Percentiles rank a stretch among this genome's conserved stretches.
These are phyloP conservation scores for Fusarium globosum DNA, from an alignment of 2,329 filamentous ascomycete genomes.

Conservation along the genomic window DNA sequence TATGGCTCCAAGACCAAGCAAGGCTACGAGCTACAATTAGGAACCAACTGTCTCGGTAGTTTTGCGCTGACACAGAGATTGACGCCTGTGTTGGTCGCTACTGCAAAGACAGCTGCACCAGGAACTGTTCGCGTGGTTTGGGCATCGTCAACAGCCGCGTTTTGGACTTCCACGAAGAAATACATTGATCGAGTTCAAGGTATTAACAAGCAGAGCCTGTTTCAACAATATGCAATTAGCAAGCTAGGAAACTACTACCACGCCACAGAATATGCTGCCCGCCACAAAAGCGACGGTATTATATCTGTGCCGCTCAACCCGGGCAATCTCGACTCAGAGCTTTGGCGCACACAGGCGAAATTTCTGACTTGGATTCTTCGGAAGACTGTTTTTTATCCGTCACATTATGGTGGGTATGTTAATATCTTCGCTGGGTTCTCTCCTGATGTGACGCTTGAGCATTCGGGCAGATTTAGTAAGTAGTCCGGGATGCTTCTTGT, in stretches of 20 bases:
- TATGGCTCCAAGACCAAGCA: conserved; percentile 52
- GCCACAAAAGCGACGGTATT: conserved; percentile 45
- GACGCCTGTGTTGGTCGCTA: conserved; percentile 48
- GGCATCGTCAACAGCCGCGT: conserved; percentile 44
- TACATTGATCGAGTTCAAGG: conserved; percentile 42
- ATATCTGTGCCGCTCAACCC: conserved; percentile 52
- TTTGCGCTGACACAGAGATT: conserved; percentile 55
- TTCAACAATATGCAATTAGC: conserved; percentile 45
- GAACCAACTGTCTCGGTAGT: conserved; percentile 54
- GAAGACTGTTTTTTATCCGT: conserved; percentile 40
- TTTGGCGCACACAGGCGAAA: conserved; percentile 47
- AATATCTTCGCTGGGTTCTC: conserved; percentile 60
- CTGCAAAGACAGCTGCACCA: conserved; percentile 46
- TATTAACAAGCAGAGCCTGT: conserved; percentile 1
- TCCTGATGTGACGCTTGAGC: conserved; percentile 53
- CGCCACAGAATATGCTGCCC: conserved; percentile 46
- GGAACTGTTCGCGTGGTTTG: conserved; percentile 49
- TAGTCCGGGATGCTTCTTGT: background rate
- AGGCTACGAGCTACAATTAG: conserved; percentile 56
- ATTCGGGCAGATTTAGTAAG: conserved; percentile 33
- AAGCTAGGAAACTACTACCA: conserved; percentile 49
- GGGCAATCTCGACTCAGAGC: conserved; percentile 53
- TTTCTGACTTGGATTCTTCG: conserved; percentile 29
- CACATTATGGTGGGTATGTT: conserved; percentile 58
- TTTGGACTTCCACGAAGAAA: conserved; percentile 15